Evolutionary conservation across 2,329 filamentous ascomycete species (phyloP), one percentile per base, ranked within the genome.

Genomic region (Xylaria arbuscula): DNA sequence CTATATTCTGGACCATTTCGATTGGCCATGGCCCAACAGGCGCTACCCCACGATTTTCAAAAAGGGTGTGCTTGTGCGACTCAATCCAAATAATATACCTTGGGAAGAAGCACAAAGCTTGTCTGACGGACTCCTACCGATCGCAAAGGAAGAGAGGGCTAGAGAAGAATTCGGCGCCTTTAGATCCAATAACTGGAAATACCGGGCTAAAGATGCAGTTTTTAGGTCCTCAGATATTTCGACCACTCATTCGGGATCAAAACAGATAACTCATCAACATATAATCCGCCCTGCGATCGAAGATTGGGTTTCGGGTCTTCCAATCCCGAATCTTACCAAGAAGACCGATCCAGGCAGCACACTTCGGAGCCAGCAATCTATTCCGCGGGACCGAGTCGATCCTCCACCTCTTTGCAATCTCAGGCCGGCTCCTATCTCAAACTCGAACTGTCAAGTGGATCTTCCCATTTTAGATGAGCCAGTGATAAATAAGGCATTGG

Each of bases 1-100:
- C 15, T 74, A 73, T 56, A 72, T 73, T 58, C 36, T 76, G 1
- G 75, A 77, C 28, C 72, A 73, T 13, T 45, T 57, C 50, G 17
- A 64, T 34, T 54, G 70, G 72, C 48, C 42, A 0, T 2, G 57
- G 53, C 38, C n/a, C 1, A 9, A 51, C 3, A 34, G 8, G 5
- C 42, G n/a, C 1, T 76, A 76, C 24, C 47, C 64, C 34, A 51
- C 10, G 3, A 53, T 76, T 15, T 73, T 75, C 32, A 57, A 66
- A 19, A 66, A 62, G 19, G 60, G 61, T 15, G 64, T 62, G 6
- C 48, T 67, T 4, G 64, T 72, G 32, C 34, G 68, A 13, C n/a
- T 74, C 5, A 64, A 70, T 22, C 62, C 68, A 28, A 32, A 53
- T 1, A 68, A 64, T n/a, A 54, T 60, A 13, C 47, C 64, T 15